These are phyloP conservation scores for Xylaria sp. DNA, from an alignment of 2,329 filamentous ascomycete genomes.

Conservation along the genomic window DNA sequence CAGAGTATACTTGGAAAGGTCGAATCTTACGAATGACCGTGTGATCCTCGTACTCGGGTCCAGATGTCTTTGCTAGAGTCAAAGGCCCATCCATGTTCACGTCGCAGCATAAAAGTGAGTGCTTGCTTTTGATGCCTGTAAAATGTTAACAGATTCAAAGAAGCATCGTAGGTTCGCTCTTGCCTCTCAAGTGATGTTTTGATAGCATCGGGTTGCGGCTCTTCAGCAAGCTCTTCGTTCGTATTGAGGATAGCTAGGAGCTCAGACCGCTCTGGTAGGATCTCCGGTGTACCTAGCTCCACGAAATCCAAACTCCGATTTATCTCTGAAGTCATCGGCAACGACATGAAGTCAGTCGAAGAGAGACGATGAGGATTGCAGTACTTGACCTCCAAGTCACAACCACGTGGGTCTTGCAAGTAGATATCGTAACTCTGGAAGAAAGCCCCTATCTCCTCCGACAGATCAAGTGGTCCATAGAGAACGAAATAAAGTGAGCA, in stretches of 20 bases:
- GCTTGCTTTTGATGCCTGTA: slow-evolving; percentile 21
- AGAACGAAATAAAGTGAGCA: slow-evolving; percentile 48
- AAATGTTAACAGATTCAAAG: background rate
- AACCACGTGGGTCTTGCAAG: slow-evolving; percentile 50
- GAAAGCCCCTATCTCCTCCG: slow-evolving; percentile 47
- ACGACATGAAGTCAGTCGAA: slow-evolving; percentile 34
- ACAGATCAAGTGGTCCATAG: slow-evolving; percentile 46
- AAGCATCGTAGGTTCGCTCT: background rate
- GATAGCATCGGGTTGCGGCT: slow-evolving; percentile 16
- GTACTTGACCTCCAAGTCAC: slow-evolving; percentile 47
- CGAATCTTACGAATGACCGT: slow-evolving; percentile 18
- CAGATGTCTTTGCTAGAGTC: slow-evolving; percentile 24
- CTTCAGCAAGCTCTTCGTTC: slow-evolving; percentile 13
- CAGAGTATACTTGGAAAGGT: background rate
- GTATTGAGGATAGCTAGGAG: slow-evolving; percentile 18
- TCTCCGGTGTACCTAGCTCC: slow-evolving; percentile 4
- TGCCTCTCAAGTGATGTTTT: slow-evolving; percentile 20
- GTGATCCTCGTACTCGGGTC: slow-evolving; percentile 9
- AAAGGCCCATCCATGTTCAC: slow-evolving; percentile 27
- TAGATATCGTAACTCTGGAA: slow-evolving; percentile 49
- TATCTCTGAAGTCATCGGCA: slow-evolving; percentile 24
- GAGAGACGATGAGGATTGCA: slow-evolving; percentile 53
- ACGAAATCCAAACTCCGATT: background rate
- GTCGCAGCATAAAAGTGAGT: slow-evolving; percentile 19
- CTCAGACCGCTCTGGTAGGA: slow-evolving; percentile 19